Conservation (phyloP, 2,329 filamentous ascomycete genomes). For the Cercospora berteroae region DNA sequence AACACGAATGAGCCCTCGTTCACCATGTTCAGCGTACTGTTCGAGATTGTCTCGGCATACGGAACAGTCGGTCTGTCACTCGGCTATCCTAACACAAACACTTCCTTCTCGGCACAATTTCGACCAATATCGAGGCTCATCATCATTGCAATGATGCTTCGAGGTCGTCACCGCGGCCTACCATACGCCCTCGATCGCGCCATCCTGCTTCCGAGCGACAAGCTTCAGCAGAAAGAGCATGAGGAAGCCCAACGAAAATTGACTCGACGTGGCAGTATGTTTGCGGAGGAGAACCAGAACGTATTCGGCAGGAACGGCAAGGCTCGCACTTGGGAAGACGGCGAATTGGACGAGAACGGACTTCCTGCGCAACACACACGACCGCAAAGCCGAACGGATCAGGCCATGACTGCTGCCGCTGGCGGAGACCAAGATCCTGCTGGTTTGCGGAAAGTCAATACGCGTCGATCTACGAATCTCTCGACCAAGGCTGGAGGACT, state of each 20-base stretch:
- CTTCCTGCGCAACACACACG: slow-evolving; percentile 29
- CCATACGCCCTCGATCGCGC: slow-evolving; percentile 68
- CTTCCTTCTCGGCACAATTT: slow-evolving; percentile 82
- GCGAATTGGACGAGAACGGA: slow-evolving; percentile 32
- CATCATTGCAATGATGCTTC: slow-evolving; percentile 65
- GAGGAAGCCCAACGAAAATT: slow-evolving; percentile 39
- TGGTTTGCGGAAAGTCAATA: slow-evolving; percentile 17
- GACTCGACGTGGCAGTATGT: slow-evolving; percentile 29
- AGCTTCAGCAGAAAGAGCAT: slow-evolving; percentile 60
- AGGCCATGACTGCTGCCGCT: slow-evolving; percentile 22
- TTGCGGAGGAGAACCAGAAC: slow-evolving; percentile 21
- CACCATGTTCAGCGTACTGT: slow-evolving; percentile 59
- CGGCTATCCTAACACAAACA: slow-evolving; percentile 72
- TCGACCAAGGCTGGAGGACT: slow-evolving; percentile 11
- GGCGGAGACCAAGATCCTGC: slow-evolving; percentile 19
- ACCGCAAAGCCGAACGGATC: slow-evolving; percentile 10
- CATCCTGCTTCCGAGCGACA: slow-evolving; percentile 65
- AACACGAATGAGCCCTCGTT: slow-evolving; percentile 55
- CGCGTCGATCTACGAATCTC: slow-evolving; percentile 17
- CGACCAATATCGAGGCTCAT: slow-evolving; percentile 65
- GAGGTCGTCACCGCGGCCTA: slow-evolving; percentile 63
- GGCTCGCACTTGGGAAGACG: slow-evolving; percentile 25
- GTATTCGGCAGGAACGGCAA: slow-evolving; percentile 14
- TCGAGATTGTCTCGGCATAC: slow-evolving; percentile 86
- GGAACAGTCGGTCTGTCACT: slow-evolving; percentile 91